Conservation (phyloP, 495 filamentous ascomycete genomes). For the Niebla homalea region DNA sequence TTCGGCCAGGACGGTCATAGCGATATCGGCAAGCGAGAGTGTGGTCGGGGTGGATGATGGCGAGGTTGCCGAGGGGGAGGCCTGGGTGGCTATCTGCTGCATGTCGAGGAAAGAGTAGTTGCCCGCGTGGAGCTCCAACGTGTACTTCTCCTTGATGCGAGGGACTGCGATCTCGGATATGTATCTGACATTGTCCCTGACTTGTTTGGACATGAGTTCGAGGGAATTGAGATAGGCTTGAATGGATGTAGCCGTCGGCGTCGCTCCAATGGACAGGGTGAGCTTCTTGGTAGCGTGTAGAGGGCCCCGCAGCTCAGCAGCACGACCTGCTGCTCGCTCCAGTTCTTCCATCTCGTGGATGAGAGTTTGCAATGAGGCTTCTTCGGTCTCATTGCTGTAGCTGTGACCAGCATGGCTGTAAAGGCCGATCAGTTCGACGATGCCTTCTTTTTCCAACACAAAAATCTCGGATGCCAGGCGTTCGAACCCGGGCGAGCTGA, state of each 20-base stretch:
- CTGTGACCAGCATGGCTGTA: constrained; percentile 74
- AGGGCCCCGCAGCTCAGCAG: constrained; percentile 18
- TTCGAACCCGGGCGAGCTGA: constrained; percentile 35
- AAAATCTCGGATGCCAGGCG: constrained; percentile 39
- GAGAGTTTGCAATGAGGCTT: constrained; percentile 44
- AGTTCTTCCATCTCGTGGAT: constrained; percentile 48
- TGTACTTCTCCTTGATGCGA: constrained; percentile 20
- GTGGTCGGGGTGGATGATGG: constrained; percentile 23
- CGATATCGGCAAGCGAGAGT: constrained; percentile 38
- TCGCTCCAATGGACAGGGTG: constrained; percentile 64
- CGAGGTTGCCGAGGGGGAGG: constrained; percentile 26
- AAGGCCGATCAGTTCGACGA: constrained; percentile 44
- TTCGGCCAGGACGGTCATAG: constrained; percentile 57
- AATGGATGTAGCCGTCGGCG: constrained; percentile 56
- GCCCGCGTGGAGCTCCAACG: constrained; percentile 58
- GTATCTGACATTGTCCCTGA: constrained; percentile 6
- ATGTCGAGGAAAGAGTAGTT: constrained; percentile 66
- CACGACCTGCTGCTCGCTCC: constrained; percentile 30
- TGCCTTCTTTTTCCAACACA: constrained; percentile 23
- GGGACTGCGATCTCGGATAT: constrained; percentile 3
- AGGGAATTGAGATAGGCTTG: constrained; percentile 26
- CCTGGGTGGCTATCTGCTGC: constrained; percentile 69
- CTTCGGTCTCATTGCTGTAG: constrained; percentile 39
- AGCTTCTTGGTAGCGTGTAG: constrained; percentile 23
- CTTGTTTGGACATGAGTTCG: background rate